Evolutionary conservation across 225 moss, liverwort and hornwort species (phyloP), one percentile per base, ranked within the genome.

Genomic region (Asterella californica): DNA sequence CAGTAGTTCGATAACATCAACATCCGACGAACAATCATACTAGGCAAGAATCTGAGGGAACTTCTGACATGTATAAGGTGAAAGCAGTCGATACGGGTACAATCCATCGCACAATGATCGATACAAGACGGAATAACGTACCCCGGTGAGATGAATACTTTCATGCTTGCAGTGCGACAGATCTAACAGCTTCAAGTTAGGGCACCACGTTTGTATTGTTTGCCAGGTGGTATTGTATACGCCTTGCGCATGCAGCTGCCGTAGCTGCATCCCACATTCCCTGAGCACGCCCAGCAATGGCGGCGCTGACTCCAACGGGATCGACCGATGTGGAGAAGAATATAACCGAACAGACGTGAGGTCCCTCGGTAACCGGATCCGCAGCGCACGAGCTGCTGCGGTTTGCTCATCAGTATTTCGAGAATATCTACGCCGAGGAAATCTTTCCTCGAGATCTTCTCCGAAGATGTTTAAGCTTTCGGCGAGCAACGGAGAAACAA

Each of bases 301-400:
- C 69, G 84, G 71, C 53, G 85, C 76, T 68, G 77, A 38, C 83
- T 90, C 86, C 72, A 90, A 81, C 62, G 81, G 57, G 67, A 91
- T 88, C 55, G 96, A 91, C 46, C 70, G 64, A 86, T 91, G 85
- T 45, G 77, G 76, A 76, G 70, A 71, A 70, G 79, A 66, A 62
- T 94, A 96, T 19, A 96, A 78, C 72, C 96, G 92, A 86, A 96
- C 64, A 54, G 94, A 94, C 49, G 85, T 87, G 65, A 96, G 83
- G 10, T 90, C 79, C 54, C 76, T 76, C 2, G 96, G 96, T 86
- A 96, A 89, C 34, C 76, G 59, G 72, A 80, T 83, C 50, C 86
- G 85, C 24, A 92, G 42, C 42, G 42, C 42, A 42, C 42, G 42
- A 42, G 42, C 71, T 34, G 82, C 83, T 12, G 47, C 71, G n/a